Percentiles rank a stretch among this genome's conserved stretches.
Evolutionary conservation across 257 asterid species (phyloP).

Genomic region (Solanum peruvianum): DNA sequence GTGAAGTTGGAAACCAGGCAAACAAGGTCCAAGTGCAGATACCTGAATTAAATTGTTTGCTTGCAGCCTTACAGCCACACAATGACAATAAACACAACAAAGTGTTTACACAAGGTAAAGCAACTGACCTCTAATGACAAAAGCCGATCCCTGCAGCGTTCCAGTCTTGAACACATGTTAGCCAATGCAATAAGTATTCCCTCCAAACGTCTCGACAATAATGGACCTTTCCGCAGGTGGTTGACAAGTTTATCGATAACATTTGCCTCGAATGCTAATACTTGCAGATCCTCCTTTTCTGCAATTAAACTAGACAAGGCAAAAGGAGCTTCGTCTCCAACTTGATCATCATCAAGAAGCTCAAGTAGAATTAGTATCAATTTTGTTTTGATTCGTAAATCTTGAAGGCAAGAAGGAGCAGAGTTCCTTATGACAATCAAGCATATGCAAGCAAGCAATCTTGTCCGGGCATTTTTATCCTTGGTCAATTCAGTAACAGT

Average conservation of each 20-base stretch:
- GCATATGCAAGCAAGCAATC: constrained; percentile 74
- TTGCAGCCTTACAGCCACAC: neutral
- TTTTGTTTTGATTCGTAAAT: constrained; percentile 39
- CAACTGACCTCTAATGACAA: constrained; percentile 59
- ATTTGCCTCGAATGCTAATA: constrained; percentile 58
- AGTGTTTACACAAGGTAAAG: neutral
- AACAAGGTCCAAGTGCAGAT: neutral
- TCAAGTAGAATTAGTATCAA: constrained; percentile 55
- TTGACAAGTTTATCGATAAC: constrained; percentile 50
- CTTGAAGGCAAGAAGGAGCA: constrained; percentile 45
- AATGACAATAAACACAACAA: neutral
- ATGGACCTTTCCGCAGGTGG: constrained; percentile 39
- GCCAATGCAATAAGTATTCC: constrained; percentile 72
- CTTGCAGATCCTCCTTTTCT: constrained; percentile 80
- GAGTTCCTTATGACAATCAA: constrained; percentile 63
- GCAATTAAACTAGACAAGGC: constrained; percentile 58
- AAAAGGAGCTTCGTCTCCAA: constrained; percentile 90
- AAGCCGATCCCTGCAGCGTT: constrained; percentile 72
- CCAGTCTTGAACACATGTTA: constrained; percentile 69
- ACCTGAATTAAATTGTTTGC: neutral
- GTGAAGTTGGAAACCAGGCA: neutral
- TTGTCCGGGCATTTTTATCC: constrained; percentile 74
- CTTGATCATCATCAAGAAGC: constrained; percentile 90
- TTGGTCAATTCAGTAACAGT: constrained; percentile 53
- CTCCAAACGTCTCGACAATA: constrained; percentile 50